Conservation (phyloP, 108 stramenopile genomes). For the Fistulifera solaris region DNA sequence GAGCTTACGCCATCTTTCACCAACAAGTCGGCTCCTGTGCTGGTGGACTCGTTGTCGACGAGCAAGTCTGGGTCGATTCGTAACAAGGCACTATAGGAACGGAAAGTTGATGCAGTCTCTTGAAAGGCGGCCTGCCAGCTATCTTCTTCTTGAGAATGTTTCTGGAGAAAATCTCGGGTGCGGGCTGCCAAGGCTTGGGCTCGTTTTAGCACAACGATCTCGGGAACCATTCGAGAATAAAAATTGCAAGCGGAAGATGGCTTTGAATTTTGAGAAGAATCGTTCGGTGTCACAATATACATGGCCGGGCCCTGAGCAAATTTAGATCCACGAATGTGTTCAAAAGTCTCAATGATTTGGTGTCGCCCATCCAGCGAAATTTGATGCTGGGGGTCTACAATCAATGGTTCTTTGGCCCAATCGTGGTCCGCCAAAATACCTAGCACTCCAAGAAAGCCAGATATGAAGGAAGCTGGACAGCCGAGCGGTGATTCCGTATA, state of each 20-base stretch:
- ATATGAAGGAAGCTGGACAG: conserved; percentile 39
- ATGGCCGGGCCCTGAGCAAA: conserved; percentile 49
- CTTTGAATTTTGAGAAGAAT: conserved; percentile 14
- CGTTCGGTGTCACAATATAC: conserved; percentile 73
- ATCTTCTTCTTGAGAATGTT: conserved; percentile 20
- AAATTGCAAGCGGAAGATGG: conserved; percentile 37
- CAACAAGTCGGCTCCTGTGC: conserved; percentile 16
- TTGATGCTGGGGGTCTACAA: conserved; percentile 79
- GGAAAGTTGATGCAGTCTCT: conserved; percentile 52
- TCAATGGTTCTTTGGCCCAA: conserved; percentile 70
- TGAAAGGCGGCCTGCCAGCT: conserved; percentile 61
- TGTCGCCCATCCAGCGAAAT: conserved; percentile 40
- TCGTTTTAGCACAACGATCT: conserved; percentile 59
- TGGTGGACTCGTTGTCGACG: conserved; percentile 58
- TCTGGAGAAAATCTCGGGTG: conserved; percentile 46
- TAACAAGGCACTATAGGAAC: conserved; percentile 66
- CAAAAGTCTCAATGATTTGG: conserved; percentile 54
- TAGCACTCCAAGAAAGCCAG: conserved; percentile 66
- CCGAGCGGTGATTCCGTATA: conserved; percentile 49
- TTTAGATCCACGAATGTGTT: conserved; percentile 45
- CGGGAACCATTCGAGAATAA: conserved; percentile 39
- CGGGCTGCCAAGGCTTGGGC: conserved; percentile 56
- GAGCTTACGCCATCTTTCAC: conserved; percentile 22
- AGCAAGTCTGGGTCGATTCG: conserved; percentile 53
- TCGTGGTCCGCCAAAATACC: conserved; percentile 60